Evolutionary conservation across 257 asterid species (phyloP).

Genomic region (Nemophila menziesii): DNA sequence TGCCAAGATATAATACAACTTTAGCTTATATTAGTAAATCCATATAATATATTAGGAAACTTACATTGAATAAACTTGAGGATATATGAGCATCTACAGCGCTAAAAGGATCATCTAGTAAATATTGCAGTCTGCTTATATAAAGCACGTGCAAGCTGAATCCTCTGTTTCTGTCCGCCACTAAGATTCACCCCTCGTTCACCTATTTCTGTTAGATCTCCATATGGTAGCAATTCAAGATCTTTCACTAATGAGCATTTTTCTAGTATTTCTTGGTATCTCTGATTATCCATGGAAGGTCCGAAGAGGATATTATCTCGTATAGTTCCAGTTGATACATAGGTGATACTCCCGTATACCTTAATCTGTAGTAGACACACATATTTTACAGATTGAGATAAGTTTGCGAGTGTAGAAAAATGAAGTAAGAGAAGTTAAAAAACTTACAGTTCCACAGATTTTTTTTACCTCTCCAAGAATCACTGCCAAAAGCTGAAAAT

Average conservation of each 20-base stretch:
- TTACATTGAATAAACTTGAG: conserved; percentile 62
- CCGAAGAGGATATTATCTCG: conserved; percentile 83
- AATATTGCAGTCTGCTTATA: conserved; percentile 81
- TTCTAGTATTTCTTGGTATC: conserved; percentile 65
- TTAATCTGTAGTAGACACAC: conserved; percentile 42
- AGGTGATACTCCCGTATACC: conserved; percentile 65
- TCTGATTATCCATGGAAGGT: conserved; percentile 38
- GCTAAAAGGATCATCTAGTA: conserved; percentile 91
- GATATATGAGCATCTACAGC: conserved; percentile 99
- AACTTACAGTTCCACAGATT: no score
- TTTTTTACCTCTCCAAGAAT: no score
- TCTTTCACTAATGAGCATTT: conserved; percentile 73
- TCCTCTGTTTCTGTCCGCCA: conserved; percentile 93
- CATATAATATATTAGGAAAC: conserved; percentile 6
- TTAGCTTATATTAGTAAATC: neutral
- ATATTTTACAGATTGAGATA: no score
- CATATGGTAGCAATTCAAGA: conserved; percentile 72
- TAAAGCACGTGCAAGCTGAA: conserved; percentile 95
- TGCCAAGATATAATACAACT: conserved; percentile 19
- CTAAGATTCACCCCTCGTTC: conserved; percentile 98
- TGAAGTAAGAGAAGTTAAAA: no score
- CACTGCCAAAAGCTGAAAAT: no score
- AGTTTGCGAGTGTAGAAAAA: no score
- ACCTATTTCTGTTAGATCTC: conserved; percentile 91
- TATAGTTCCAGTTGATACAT: conserved; percentile 86